These are phyloP conservation scores for Colletotrichum sp. DNA, from an alignment of 2,329 filamentous ascomycete genomes.

Conservation along the genomic window DNA sequence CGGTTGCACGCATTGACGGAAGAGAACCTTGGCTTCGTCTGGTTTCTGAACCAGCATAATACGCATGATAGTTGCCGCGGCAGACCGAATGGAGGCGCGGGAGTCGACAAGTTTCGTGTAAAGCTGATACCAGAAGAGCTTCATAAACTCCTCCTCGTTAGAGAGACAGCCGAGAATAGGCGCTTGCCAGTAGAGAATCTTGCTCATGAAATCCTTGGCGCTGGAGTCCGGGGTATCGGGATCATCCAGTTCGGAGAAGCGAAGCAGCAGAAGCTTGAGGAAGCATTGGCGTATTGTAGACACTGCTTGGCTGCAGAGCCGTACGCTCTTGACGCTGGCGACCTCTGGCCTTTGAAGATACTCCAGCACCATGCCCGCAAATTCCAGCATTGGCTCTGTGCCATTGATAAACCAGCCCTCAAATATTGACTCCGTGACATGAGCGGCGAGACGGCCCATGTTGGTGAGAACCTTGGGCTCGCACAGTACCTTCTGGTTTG, in stretches of 20 bases:
- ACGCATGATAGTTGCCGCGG: slow-evolving; percentile 86
- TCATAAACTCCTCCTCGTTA: slow-evolving; percentile 79
- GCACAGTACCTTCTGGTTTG: slow-evolving; percentile 72
- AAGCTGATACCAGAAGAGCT: slow-evolving; percentile 88
- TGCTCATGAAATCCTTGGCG: slow-evolving; percentile 75
- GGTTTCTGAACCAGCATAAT: slow-evolving; percentile 94
- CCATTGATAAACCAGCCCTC: slow-evolving; percentile 97
- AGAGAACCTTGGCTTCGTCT: slow-evolving; percentile 74
- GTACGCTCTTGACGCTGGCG: slow-evolving; percentile 79
- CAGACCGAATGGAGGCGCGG: slow-evolving; percentile 68
- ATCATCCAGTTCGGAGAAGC: slow-evolving; percentile 83
- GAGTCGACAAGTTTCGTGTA: slow-evolving; percentile 85
- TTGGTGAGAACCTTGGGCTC: slow-evolving; percentile 89
- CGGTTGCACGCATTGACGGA: slow-evolving; percentile 71
- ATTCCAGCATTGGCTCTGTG: slow-evolving; percentile 82
- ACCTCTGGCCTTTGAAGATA: slow-evolving; percentile 88
- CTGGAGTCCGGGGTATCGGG: slow-evolving; percentile 62
- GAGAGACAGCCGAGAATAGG: slow-evolving; percentile 82
- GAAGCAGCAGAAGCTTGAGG: slow-evolving; percentile 77
- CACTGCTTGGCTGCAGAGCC: slow-evolving; percentile 88
- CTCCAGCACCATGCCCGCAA: slow-evolving; percentile 83
- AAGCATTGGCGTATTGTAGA: slow-evolving; percentile 77
- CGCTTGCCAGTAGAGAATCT: slow-evolving; percentile 94
- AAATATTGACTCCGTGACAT: slow-evolving; percentile 88
- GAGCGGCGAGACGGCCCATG: slow-evolving; percentile 77